Base-by-base conservation (phyloP, 2,329 filamentous ascomycete genomes). In the Parastagonospora nodorum region DNA sequence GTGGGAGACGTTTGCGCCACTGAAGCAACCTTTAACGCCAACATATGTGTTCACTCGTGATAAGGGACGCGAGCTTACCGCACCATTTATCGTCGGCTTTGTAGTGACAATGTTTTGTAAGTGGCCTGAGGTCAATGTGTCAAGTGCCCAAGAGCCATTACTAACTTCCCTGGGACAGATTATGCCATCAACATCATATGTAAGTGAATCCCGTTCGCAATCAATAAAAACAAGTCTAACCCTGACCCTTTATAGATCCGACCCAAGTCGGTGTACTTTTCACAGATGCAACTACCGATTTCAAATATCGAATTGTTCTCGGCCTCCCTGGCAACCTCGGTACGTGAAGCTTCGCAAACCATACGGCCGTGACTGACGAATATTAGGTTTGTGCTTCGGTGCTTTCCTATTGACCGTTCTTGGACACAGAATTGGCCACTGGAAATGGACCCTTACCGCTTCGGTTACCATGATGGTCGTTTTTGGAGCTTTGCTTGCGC, bases 101-200 rank as follows among this genome's bases (percentile, higher is more conserved):
- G 74, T 81, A 38, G 72, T 80, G 15, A 81, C 77, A 48, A 82
- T 81, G 78, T 80, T 80, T 60, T 81, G 19, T 24, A 24, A 24
- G 19, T 24, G 19, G 3, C 19, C 19, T 24, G 19, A 3, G 19
- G 19, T 24, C 19, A 24, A 5, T 24, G 19, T 5, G 5, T 5
- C 19, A 24, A 24, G 19, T 24, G 5, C 19, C 19, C 19, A 24
- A 24, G 19, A 24, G 5, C 19, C 19, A 24, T 24, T 5, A 24
- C 19, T 24, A 24, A 24, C 5, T 24, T 24, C 5, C 19, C 3
- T 24, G 19, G 5, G 19, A 5, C 5, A 24, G 19, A 80, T 65
- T 81, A 81, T 60, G 74, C 73, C 30, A 74, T 72, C 36, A 78
- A 75, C 51, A 74, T 80, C 37, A 66, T 80, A 11, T 80, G 32